Evolutionary conservation across 768 basidiomycete species (phyloP).

Genomic region (Boletus tylopilopsis): DNA sequence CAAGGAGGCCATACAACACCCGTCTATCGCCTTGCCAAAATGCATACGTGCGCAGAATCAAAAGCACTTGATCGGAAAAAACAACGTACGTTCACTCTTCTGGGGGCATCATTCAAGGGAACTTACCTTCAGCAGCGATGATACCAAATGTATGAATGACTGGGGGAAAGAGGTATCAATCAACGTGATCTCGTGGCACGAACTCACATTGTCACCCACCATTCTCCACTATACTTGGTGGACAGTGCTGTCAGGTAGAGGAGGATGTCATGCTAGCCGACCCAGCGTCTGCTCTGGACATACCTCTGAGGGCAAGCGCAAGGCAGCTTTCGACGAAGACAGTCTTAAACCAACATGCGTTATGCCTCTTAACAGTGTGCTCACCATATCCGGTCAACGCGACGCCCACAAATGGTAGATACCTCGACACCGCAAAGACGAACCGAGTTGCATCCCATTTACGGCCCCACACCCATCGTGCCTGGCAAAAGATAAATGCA

Average conservation of each 20-base stretch:
- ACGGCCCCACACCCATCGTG: conserved; percentile 18
- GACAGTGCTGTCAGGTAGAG: not conserved
- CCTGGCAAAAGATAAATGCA: conserved; percentile 3
- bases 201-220: conserved; percentile 2
- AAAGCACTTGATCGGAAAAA: conserved; percentile 9
- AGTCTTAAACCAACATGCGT: not conserved
- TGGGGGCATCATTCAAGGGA: not conserved
- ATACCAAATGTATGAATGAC: conserved; percentile 10
- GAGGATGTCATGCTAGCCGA: too few relatives aligned
- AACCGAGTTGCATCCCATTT: conserved; percentile 12
- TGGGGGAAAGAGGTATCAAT: not conserved
- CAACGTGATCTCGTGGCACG: not conserved
- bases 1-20: conserved; percentile 9
- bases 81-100: not conserved
- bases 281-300: not conserved
- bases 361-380: not conserved
- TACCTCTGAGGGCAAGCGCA: conserved; percentile 7
- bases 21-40: conserved; percentile 16
- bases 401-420: conserved; percentile 16
- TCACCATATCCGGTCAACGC: conserved; percentile 14
- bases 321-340: not conserved
- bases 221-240: not conserved
- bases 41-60: conserved; percentile 18
- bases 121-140: conserved; percentile 9
- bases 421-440: conserved; percentile 18